Percentiles rank a stretch among this genome's conserved stretches.
phyloP scores from a whole-genome alignment of 2,329 filamentous ascomycete species.

The Rugonectria rugulosa region DNA sequence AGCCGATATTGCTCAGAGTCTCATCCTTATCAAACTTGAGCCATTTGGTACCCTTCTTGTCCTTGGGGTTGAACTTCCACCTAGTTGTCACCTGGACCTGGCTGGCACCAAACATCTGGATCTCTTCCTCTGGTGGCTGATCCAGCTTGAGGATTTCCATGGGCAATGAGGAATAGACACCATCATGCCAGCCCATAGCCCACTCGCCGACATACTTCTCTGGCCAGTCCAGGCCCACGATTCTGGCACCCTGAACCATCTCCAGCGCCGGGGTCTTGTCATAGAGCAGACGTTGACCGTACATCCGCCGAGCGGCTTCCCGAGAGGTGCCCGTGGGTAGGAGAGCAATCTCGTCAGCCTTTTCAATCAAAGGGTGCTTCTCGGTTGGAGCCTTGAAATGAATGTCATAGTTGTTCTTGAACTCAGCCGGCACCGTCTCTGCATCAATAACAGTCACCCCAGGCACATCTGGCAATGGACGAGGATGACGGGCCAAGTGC shows the following conservation, averaged over 20 bases:
- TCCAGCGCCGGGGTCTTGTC: constrained; percentile 56
- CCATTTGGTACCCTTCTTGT: constrained; percentile 53
- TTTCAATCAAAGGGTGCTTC: constrained; percentile 52
- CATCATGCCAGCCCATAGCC: constrained; percentile 66
- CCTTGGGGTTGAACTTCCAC: constrained; percentile 62
- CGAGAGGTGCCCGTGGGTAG: constrained; percentile 55
- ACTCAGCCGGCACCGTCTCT: constrained; percentile 47
- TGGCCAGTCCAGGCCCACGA: constrained; percentile 61
- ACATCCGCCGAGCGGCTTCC: constrained; percentile 56
- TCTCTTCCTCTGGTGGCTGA: constrained; percentile 53
- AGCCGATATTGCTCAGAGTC: constrained; percentile 69
- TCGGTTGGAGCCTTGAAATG: constrained; percentile 53
- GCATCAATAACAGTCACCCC: constrained; percentile 59
- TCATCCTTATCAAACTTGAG: constrained; percentile 72
- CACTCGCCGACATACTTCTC: constrained; percentile 62
- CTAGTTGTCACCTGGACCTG: constrained; percentile 57
- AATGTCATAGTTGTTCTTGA: constrained; percentile 61
- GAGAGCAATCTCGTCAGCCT: constrained; percentile 47
- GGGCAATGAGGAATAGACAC: constrained; percentile 57
- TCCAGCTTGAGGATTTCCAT: constrained; percentile 58
- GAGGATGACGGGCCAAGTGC: constrained; percentile 61
- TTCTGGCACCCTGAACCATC: constrained; percentile 55
- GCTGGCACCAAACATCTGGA: constrained; percentile 55
- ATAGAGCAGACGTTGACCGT: constrained; percentile 54
- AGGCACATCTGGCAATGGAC: constrained; percentile 57